phyloP scores from a whole-genome alignment of 1,284 basidiomycete species.

The Austroboletus niveus region DNA sequence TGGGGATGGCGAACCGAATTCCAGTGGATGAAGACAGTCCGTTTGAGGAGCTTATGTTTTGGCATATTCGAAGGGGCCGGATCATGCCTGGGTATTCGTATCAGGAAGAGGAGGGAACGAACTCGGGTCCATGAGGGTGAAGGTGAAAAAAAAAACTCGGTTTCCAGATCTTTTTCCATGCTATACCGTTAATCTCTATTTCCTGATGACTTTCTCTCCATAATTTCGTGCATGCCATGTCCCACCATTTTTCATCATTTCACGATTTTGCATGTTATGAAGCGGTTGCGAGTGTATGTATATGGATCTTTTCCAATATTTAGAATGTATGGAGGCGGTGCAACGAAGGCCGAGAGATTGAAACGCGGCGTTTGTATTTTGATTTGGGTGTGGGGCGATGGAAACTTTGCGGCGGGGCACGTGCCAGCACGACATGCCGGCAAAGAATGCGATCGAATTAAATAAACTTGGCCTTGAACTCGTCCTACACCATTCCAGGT shows the following conservation, averaged over 20 bases:
- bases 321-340: background rate
- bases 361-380: too few species aligned
- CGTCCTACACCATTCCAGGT: too few species aligned
- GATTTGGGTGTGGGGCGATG: too few species aligned
- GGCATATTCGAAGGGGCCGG: conserved; percentile 7
- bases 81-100: background rate
- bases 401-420: too few species aligned
- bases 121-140: conserved; percentile 1
- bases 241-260: background rate
- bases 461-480: too few species aligned
- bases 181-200: background rate
- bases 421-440: too few species aligned
- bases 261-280: background rate
- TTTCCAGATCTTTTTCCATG: background rate
- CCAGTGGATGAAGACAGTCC: conserved; percentile 18
- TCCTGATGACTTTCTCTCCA: background rate
- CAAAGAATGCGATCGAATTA: too few species aligned
- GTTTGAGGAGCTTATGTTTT: conserved; percentile 21
- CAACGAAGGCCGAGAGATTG: too few species aligned
- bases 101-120: conserved; percentile 8
- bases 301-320: conserved; percentile 14
- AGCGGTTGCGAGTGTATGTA: conserved; percentile 2
- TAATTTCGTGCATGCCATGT: background rate
- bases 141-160: background rate
- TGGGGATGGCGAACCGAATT: conserved; percentile 15